These are phyloP conservation scores for Mrakia frigida DNA, from an alignment of 768 basidiomycete species.

Conservation along the genomic window DNA sequence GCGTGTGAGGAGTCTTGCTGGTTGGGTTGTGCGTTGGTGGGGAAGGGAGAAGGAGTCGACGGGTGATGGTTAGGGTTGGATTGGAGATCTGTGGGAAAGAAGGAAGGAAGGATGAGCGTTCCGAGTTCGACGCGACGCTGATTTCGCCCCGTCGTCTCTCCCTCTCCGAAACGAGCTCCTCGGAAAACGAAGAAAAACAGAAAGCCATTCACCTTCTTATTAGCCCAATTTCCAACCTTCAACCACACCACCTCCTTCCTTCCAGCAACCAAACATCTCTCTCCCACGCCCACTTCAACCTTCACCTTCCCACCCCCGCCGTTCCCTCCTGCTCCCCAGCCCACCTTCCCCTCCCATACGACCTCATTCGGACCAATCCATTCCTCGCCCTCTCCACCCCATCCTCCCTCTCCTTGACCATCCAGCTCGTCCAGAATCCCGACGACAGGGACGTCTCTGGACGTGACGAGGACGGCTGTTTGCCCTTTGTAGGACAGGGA, in stretches of 20 bases:
- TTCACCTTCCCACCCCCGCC: slow-evolving; percentile 8
- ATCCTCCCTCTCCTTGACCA: not conserved
- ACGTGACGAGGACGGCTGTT: not conserved
- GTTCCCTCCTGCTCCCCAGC: not conserved
- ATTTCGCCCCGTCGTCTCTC: too few relatives aligned
- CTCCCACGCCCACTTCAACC: not conserved
- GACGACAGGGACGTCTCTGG: not conserved
- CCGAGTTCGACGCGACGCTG: not conserved
- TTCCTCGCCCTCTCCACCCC: slow-evolving; percentile 7
- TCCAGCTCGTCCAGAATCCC: not conserved
- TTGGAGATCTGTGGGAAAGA: not conserved
- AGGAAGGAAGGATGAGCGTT: not conserved
- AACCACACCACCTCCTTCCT: not conserved
- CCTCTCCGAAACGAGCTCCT: too few relatives aligned
- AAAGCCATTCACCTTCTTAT: not conserved
- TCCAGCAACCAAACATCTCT: slow-evolving; percentile 3
- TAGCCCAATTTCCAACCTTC: not conserved
- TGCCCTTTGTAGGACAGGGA: not conserved
- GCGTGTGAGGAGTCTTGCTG: not conserved
- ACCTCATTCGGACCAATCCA: not conserved
- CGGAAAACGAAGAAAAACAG: too few relatives aligned
- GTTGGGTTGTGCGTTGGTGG: not conserved
- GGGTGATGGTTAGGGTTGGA: slow-evolving; percentile 4
- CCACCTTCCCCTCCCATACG: slow-evolving; percentile 20
- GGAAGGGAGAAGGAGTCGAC: not conserved